phyloP scores from a whole-genome alignment of 1,284 basidiomycete genomes.

The Ustilago hordei region DNA sequence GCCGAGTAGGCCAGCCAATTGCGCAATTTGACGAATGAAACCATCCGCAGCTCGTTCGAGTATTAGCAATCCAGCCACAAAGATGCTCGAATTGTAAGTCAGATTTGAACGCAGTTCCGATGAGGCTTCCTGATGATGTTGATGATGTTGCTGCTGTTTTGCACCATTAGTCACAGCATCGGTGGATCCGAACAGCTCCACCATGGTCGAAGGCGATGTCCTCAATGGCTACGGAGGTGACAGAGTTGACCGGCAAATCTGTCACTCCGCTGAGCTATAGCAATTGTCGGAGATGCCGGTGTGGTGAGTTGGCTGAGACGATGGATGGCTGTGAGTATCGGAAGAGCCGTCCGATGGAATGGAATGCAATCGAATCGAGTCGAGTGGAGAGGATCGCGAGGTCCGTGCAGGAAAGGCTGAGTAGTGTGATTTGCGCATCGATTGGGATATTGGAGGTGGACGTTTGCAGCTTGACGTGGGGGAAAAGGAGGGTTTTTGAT shows the following conservation, averaged over 20 bases:
- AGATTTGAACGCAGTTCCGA: slow-evolving; percentile 8
- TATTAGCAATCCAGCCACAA: slow-evolving; percentile 33
- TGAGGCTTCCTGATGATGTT: neutral
- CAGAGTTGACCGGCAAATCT: neutral
- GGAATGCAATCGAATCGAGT: neutral
- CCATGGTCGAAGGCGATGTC: slow-evolving; percentile 4
- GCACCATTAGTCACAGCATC: neutral
- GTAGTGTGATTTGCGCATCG: neutral
- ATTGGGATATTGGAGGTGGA: slow-evolving; percentile 11
- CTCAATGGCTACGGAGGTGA: neutral
- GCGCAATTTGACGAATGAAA: slow-evolving; percentile 40
- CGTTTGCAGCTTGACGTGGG: slow-evolving; percentile 7
- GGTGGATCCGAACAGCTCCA: slow-evolving; percentile 14
- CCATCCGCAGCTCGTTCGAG: slow-evolving; percentile 41
- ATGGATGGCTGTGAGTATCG: slow-evolving; percentile 1
- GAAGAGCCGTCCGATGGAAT: neutral
- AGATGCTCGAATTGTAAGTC: slow-evolving; percentile 38
- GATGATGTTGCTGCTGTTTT: neutral
- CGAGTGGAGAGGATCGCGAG: neutral
- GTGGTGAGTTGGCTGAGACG: neutral
- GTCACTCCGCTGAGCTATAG: neutral
- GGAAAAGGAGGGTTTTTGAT: neutral
- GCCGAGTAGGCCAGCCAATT: slow-evolving; percentile 34
- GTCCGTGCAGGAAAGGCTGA: neutral
- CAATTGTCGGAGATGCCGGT: neutral